Evolutionary conservation across 441 rosid genomes (phyloP).

Genomic region (Corymbia calophylla): DNA sequence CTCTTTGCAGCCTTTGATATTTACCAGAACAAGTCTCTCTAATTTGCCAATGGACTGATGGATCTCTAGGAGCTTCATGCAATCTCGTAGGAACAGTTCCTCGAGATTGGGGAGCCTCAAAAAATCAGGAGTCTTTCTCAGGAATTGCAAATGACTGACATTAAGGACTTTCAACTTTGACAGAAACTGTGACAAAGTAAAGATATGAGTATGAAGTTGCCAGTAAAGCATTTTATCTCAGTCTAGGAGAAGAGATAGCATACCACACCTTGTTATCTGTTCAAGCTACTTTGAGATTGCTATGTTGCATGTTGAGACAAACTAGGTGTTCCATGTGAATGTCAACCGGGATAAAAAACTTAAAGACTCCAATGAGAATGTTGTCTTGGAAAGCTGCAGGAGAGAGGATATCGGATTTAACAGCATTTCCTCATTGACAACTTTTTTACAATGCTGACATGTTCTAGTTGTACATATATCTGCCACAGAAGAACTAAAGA

Average conservation of each 20-base stretch:
- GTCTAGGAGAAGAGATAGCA: neutral
- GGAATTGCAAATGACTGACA: constrained; percentile 21
- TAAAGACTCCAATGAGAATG: neutral
- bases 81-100: constrained; percentile 8
- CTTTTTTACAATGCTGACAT: neutral
- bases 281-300: constrained; percentile 11
- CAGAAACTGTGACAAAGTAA: constrained; percentile 13
- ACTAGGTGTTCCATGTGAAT: constrained; percentile 8
- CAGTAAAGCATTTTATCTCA: neutral
- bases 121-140: constrained; percentile 17
- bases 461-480: neutral
- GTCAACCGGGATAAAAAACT: neutral
- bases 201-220: neutral
- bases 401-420: neutral
- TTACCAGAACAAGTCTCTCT: constrained; percentile 11
- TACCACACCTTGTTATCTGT: neutral
- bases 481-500: neutral
- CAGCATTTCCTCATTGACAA: constrained; percentile 16
- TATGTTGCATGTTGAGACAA: constrained; percentile 2
- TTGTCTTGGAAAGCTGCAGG: neutral
- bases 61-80: neutral
- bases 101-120: constrained; percentile 18
- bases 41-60: constrained; percentile 10
- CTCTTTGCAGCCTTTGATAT: constrained; percentile 21
- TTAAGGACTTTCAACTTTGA: constrained; percentile 20